These are phyloP conservation scores for Pseudogymnoascus sp. DNA, from an alignment of 2,329 filamentous ascomycete species.

Conservation along the genomic window DNA sequence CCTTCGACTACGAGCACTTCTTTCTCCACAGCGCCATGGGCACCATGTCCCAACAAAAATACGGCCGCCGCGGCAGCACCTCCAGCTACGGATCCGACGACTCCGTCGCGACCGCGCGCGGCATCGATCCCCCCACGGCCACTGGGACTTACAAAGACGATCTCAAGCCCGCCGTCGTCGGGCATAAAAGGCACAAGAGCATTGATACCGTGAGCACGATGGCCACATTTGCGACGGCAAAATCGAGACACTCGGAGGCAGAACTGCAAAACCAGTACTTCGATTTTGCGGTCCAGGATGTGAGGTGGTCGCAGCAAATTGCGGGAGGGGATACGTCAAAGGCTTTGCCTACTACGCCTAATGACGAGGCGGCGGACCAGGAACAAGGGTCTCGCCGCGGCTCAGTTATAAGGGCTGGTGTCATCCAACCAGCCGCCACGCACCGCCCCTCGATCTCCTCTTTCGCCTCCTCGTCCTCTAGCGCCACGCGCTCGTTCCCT, in stretches of 20 bases:
- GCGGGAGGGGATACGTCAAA: background rate
- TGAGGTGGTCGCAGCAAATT: conserved; percentile 13
- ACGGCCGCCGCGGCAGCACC: conserved; percentile 30
- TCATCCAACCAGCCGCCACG: conserved; percentile 1
- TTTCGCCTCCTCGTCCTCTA: conserved; percentile 34
- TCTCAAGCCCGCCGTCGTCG: conserved; percentile 14
- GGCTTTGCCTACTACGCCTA: background rate
- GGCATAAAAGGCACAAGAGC: conserved; percentile 44
- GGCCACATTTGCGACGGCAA: conserved; percentile 54
- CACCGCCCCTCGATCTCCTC: conserved; percentile 52
- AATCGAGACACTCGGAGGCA: background rate
- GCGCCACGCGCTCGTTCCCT: conserved; percentile 54
- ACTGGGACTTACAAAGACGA: conserved; percentile 11
- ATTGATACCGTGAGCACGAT: conserved; percentile 51
- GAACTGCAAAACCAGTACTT: conserved; percentile 36
- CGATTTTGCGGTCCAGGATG: conserved; percentile 12
- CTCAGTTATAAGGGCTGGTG: background rate
- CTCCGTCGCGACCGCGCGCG: conserved; percentile 54
- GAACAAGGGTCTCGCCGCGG: background rate
- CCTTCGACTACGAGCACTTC: conserved; percentile 94
- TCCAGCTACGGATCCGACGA: conserved; percentile 48
- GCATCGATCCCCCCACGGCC: conserved; percentile 26
- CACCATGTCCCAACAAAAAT: conserved; percentile 52
- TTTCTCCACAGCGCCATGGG: conserved; percentile 90
- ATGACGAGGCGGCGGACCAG: background rate